Evolutionary conservation across 2,329 filamentous ascomycete genomes (phyloP).

Genomic region (Cordyceps militaris): DNA sequence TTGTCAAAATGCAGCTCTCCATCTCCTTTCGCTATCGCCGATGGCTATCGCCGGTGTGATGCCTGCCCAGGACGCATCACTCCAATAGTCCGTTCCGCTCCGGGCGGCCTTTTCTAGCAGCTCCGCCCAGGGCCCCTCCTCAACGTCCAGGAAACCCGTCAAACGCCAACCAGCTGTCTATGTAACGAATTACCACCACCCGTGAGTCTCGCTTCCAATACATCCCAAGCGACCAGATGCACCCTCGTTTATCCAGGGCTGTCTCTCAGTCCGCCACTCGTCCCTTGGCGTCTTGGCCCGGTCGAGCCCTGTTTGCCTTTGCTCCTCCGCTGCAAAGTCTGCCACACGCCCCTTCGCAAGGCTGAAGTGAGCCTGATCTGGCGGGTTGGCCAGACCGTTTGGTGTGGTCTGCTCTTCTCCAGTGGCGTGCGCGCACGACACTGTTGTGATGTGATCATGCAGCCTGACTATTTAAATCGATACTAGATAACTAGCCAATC

Average conservation of each 20-base stretch:
- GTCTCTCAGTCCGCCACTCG: not conserved
- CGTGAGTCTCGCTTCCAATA: no score
- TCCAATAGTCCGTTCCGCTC: not conserved
- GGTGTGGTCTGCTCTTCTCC: not conserved
- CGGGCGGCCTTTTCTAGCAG: not conserved
- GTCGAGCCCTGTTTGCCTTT: not conserved
- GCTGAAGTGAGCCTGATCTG: constrained; percentile 11
- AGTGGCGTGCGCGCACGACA: not conserved
- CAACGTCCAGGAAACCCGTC: not conserved
- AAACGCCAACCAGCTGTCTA: no score
- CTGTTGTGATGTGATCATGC: constrained; percentile 9
- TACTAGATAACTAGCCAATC: no score
- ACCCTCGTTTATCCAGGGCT: constrained; percentile 1
- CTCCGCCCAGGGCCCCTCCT: not conserved
- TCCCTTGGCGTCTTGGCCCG: constrained; percentile 5
- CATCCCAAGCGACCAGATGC: not conserved
- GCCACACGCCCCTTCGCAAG: not conserved
- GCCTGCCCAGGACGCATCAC: not conserved
- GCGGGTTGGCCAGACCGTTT: not conserved
- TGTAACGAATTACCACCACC: no score
- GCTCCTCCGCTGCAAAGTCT: not conserved
- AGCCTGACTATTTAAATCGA: constrained; percentile 3
- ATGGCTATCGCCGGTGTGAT: no score
- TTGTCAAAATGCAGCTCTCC: no score
- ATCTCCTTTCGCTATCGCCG: no score